Base-by-base conservation (phyloP, 192 early-diverging fungal species). In the Chytriomyces sp. region DNA sequence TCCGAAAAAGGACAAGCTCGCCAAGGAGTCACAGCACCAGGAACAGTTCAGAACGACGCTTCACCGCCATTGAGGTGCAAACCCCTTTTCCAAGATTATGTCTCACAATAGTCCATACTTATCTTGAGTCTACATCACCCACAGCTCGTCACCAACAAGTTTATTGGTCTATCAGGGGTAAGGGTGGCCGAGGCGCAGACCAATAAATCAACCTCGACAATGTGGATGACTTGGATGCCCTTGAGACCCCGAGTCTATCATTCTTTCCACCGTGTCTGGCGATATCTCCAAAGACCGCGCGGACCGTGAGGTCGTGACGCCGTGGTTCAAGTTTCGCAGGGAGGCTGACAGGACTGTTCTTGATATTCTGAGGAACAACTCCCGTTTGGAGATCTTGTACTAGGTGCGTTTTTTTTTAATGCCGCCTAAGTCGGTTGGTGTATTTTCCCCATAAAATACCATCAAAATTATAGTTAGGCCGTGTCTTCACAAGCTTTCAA, bases 241-340 rank as follows among this genome's bases (percentile, higher is more conserved):
- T 89, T 5, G 98, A 98, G 81, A 97, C 94, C 17, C 96, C n/a
- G 96, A 99, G 82, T 94, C 93, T 32, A 92, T 98, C 73, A 92
- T 99, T 67, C 83, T 98, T 69, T 94, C 92, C 80, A 92, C 95
- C 57, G 95, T 99, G 49, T 93, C 91, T 70, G 92, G 92, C 32
- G 96, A 96, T 64, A 93, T 94, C 76, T 89, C 84, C 82, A 95
- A 94, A 81, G 96, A 99, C 82, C 88, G 98, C 34, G 94, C 96
- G 5, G 95, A 99, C 79, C 92, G 98, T 66, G 95, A 94, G 67
- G 91, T 98, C 31, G 95, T 99, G 39, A 99, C 96, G 40, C 96
- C 98, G 37, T 98, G 96, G 94, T 85, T 99, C 61, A 96, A 94
- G 83, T 98, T 99, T 82, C 86, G 98, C 72, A 98, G 98, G 98